A percentile compares a stretch with the other conserved stretches of the same genome.
Evolutionary conservation across 2,329 filamentous ascomycete species (phyloP).

Genomic region (Arthroderma sp.): DNA sequence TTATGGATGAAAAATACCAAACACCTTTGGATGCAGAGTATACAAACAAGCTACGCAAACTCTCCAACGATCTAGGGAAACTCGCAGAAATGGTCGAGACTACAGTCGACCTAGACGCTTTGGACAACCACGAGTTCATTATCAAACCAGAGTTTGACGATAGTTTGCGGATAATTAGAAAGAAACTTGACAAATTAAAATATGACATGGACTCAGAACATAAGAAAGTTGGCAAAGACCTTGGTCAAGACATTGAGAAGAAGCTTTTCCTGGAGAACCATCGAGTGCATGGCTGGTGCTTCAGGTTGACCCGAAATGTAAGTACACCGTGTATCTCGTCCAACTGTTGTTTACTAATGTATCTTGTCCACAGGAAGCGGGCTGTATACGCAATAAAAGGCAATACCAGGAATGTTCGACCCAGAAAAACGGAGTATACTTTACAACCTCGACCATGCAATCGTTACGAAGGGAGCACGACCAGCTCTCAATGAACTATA

Average conservation of each 20-base stretch:
- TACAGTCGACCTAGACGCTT: slow-evolving; percentile 85
- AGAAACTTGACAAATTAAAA: slow-evolving; percentile 75
- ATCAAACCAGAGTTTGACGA: slow-evolving; percentile 99
- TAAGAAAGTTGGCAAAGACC: slow-evolving; percentile 59
- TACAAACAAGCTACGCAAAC: slow-evolving; percentile 65
- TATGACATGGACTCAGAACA: slow-evolving; percentile 78
- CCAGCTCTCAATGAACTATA: slow-evolving; percentile 87
- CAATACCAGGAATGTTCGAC: slow-evolving; percentile 91
- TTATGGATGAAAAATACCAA: slow-evolving; percentile 92
- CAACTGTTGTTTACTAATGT: slow-evolving; percentile 4
- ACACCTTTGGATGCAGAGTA: slow-evolving; percentile 78
- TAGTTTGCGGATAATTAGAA: slow-evolving; percentile 70
- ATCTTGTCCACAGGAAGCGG: slow-evolving; percentile 52
- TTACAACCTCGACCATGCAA: slow-evolving; percentile 75
- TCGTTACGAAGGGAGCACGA: slow-evolving; percentile 80
- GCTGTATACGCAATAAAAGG: slow-evolving; percentile 82
- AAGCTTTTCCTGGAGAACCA: slow-evolving; percentile 97
- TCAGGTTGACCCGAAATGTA: slow-evolving; percentile 68
- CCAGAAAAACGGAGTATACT: slow-evolving; percentile 98
- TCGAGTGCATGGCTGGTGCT: slow-evolving; percentile 90
- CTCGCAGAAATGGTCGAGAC: slow-evolving; percentile 98
- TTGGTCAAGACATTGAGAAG: slow-evolving; percentile 90
- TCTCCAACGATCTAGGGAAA: slow-evolving; percentile 67
- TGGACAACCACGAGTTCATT: slow-evolving; percentile 95
- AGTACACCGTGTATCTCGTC: slow-evolving; percentile 17